Evolutionary conservation across 75 land plant species (phyloP).

Genomic region (Pinus tabuliformis): DNA sequence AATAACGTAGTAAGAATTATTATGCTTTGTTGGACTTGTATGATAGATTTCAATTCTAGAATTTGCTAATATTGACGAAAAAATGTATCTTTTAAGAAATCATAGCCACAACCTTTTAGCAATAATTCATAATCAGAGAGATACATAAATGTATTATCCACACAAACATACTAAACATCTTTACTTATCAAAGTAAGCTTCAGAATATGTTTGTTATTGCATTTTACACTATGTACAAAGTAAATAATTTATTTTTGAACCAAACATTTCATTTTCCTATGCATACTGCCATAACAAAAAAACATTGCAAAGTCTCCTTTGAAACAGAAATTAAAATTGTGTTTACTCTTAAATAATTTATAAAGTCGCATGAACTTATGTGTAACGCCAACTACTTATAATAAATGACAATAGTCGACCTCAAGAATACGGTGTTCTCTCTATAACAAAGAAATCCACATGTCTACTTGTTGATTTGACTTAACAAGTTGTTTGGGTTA

Average conservation of each 20-base stretch:
- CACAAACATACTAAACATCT: not conserved
- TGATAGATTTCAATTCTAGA: too few species aligned
- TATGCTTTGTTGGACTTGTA: too few species aligned
- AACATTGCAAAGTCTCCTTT: not conserved
- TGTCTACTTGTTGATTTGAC: not conserved
- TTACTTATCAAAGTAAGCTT: not conserved
- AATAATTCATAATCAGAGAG: too few species aligned
- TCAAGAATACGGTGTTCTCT: not conserved
- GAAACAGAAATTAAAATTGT: not conserved
- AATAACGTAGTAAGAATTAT: too few species aligned
- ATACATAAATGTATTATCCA: too few species aligned
- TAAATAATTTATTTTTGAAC: not conserved
- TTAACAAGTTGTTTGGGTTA: not conserved
- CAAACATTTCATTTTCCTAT: not conserved
- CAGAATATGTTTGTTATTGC: not conserved
- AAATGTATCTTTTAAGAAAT: too few species aligned
- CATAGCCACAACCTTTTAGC: too few species aligned
- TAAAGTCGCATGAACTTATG: not conserved
- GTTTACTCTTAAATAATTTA: not conserved
- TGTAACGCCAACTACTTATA: not conserved
- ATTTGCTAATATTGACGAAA: too few species aligned
- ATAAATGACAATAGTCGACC: not conserved
- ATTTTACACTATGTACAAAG: not conserved
- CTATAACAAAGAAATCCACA: not conserved
- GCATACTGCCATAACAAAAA: not conserved